Percentiles rank a stretch among this genome's conserved stretches.
These are phyloP conservation scores for Penicillium rolfsii DNA, from an alignment of 2,329 filamentous ascomycete species.

Conservation along the genomic window DNA sequence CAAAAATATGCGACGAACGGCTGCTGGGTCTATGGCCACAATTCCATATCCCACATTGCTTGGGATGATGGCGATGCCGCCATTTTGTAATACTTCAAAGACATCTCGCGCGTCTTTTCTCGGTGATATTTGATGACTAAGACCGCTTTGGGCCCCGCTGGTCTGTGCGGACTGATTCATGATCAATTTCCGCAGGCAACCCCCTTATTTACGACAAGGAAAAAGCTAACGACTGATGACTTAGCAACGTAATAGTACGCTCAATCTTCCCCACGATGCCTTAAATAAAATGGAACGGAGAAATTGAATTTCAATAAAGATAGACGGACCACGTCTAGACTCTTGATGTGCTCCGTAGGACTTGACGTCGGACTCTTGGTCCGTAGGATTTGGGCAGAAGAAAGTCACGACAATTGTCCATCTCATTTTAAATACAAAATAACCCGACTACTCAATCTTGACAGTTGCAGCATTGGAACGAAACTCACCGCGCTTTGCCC, in stretches of 20 bases:
- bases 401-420: not conserved
- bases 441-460: slow-evolving; percentile 18
- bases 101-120: slow-evolving; percentile 26
- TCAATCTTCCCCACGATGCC: not conserved
- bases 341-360: not conserved
- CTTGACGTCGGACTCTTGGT: not conserved
- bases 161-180: not conserved
- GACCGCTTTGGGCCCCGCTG: not conserved
- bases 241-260: not conserved
- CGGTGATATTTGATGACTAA: not conserved
- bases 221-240: not conserved
- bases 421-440: not conserved
- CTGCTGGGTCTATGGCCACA: slow-evolving; percentile 24
- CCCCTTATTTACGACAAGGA: not conserved
- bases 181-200: not conserved
- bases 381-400: not conserved
- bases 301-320: too few relatives aligned
- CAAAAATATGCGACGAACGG: slow-evolving; percentile 26
- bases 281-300: not conserved
- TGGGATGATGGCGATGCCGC: slow-evolving; percentile 35
- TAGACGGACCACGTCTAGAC: too few relatives aligned
- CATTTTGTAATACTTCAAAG: slow-evolving; percentile 26
- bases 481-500: slow-evolving; percentile 30
- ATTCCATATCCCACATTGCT: slow-evolving; percentile 34
- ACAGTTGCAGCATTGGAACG: slow-evolving; percentile 29